Base-by-base conservation (phyloP, 495 filamentous ascomycete genomes). In the Bombardia bombarda region DNA sequence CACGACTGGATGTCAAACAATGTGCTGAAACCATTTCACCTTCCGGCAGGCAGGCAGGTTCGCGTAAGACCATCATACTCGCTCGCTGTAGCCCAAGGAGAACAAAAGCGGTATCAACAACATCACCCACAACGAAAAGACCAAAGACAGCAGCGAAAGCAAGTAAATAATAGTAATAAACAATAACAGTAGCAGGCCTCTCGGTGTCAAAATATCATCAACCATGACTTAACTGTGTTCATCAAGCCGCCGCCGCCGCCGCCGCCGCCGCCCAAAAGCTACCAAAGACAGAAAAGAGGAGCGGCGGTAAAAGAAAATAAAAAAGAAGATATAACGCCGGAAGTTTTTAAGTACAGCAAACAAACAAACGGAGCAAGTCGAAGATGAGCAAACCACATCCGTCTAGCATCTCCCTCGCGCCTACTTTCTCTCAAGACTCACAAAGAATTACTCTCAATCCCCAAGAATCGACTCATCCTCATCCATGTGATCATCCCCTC, bases 391-490 rank as follows among this genome's bases (percentile, higher is more conserved):
- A 45, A 34, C 21, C 40, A 32, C 26, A 26, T 25, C 10, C 12
- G 2, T 19, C 10, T 17, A 20, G 13, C 24, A 38, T 8, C 33
- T 16, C 19, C 19, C 17, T 35, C 39, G 31, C 21, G 20, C 10
- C 18, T 14, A 6, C 3, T 8, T 30, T 12, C 24, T 25, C 2
- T n/a, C 13, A 28, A 14, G 7, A n/a, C 13, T 43, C 31, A 21
- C 38, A 30, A 18, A n/a, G n/a, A n/a, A n/a, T n/a, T n/a, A n/a
- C n/a, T n/a, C 25, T 64, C 52, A 87, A 63, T 87, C 84, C 23
- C 83, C 83, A 67, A 87, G 76, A 12, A 87, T 66, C 48, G 82
- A 80, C 43, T 83, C 81, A 42, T 79, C 79, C 21, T 74, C 71
- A 40, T 77, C 75, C 51, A 65, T 66, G 22, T 61, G 60, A 17